Percentiles rank a stretch among this genome's conserved stretches.
Conservation (phyloP, 2,329 filamentous ascomycete species). For the Lachnellula hyalina region DNA sequence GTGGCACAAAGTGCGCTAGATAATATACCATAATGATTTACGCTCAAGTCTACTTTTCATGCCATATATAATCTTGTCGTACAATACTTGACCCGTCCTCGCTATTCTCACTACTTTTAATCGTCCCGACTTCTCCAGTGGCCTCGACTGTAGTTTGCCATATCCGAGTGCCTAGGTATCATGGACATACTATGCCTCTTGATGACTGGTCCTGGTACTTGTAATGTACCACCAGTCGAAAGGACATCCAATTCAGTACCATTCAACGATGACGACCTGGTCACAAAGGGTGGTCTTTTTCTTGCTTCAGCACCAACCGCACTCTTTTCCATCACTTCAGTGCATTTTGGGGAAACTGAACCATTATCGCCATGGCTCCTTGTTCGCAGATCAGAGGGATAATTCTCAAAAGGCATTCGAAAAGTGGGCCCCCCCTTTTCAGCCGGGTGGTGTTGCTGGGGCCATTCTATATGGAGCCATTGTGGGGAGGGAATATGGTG, state of each 20-base stretch:
- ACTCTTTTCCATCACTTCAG: neutral
- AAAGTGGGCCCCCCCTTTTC: no score
- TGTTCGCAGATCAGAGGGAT: neutral
- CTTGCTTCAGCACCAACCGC: neutral
- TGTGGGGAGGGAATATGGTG: neutral
- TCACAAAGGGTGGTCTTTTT: neutral
- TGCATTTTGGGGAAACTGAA: neutral
- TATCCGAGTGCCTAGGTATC: neutral
- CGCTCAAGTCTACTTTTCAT: neutral
- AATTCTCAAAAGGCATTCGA: neutral
- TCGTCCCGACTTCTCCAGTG: no score
- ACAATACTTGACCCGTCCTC: neutral
- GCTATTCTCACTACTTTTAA: no score
- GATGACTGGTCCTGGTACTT: neutral
- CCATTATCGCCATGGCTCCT: neutral
- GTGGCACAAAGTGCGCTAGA: no score
- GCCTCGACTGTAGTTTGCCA: neutral
- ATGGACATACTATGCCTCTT: constrained; percentile 2
- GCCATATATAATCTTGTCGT: neutral
- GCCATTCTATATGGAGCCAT: neutral
- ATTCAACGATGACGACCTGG: constrained; percentile 2
- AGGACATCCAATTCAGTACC: neutral
- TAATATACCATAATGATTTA: neutral
- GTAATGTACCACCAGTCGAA: neutral
- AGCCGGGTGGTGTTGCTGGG: neutral